A percentile compares a stretch with the other conserved stretches of the same genome.
Conservation (phyloP, 1,284 basidiomycete species). For the Gymnopus androsaceus region DNA sequence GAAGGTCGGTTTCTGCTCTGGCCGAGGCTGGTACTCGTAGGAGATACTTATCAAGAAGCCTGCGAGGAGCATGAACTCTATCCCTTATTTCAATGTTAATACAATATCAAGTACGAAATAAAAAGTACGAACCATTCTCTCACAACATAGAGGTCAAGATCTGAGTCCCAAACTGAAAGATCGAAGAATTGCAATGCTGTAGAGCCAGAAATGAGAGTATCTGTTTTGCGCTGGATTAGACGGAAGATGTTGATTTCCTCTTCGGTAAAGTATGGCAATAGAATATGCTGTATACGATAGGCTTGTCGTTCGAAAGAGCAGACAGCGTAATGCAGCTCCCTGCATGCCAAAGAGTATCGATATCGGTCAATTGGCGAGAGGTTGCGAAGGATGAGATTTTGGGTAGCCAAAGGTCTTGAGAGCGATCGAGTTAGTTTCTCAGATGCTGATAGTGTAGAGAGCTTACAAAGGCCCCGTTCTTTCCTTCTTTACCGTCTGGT, state of each 20-base stretch:
- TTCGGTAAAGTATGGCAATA: constrained; percentile 30
- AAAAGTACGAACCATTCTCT: background rate
- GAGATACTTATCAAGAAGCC: background rate
- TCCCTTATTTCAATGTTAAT: background rate
- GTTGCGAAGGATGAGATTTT: constrained; percentile 4
- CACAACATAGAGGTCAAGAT: constrained; percentile 40
- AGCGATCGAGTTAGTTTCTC: background rate
- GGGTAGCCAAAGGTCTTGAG: background rate
- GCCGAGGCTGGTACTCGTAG: background rate
- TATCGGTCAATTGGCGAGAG: constrained; percentile 6
- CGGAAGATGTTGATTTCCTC: constrained; percentile 29
- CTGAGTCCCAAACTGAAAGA: constrained; percentile 31
- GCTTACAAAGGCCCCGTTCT: background rate
- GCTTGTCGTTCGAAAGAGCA: constrained; percentile 12
- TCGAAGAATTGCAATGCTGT: constrained; percentile 42
- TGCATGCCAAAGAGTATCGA: constrained; percentile 2
- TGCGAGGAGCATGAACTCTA: background rate
- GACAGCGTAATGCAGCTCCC: background rate
- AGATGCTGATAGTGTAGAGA: background rate
- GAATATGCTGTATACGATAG: constrained; percentile 22
- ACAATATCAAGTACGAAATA: background rate
- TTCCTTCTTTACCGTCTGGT: too few relatives aligned
- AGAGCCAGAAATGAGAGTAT: constrained; percentile 41
- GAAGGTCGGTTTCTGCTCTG: background rate
- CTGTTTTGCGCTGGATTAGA: constrained; percentile 31